These are phyloP conservation scores for Aspergillus pseudoterreus DNA, from an alignment of 2,329 filamentous ascomycete genomes.

Conservation along the genomic window DNA sequence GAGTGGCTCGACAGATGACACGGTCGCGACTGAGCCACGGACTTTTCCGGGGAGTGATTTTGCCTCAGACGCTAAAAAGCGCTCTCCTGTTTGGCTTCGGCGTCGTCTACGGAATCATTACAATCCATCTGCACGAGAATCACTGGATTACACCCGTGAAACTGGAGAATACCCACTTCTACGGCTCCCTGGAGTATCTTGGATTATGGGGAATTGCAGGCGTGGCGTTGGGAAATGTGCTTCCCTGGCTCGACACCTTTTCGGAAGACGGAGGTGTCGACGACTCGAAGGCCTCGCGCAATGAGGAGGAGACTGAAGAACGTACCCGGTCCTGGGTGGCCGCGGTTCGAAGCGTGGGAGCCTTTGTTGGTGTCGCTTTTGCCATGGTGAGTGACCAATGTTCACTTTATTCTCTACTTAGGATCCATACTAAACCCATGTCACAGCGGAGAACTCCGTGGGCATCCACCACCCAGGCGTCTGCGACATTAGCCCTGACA, in stretches of 20 bases:
- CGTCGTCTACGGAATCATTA: slow-evolving; percentile 74
- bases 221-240: slow-evolving; percentile 69
- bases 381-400: slow-evolving; percentile 66
- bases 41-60: slow-evolving; percentile 38
- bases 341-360: slow-evolving; percentile 64
- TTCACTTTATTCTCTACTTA: slow-evolving; percentile 6
- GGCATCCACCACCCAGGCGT: slow-evolving; percentile 92
- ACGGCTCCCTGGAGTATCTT: slow-evolving; percentile 63
- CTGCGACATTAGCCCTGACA: slow-evolving; percentile 79
- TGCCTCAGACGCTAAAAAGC: slow-evolving; percentile 57
- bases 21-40: slow-evolving; percentile 36
- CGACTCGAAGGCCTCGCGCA: slow-evolving; percentile 23
- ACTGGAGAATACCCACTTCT: slow-evolving; percentile 53
- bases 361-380: slow-evolving; percentile 70
- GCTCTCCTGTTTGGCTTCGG: slow-evolving; percentile 73
- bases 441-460: slow-evolving; percentile 79
- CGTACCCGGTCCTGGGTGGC: slow-evolving; percentile 61
- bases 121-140: slow-evolving; percentile 73
- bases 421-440: not conserved
- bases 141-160: slow-evolving; percentile 60
- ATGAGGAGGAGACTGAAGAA: slow-evolving; percentile 27
- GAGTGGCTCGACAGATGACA: slow-evolving; percentile 28
- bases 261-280: slow-evolving; percentile 58
- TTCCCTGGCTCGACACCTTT: slow-evolving; percentile 79
- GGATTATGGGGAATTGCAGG: slow-evolving; percentile 78